Percentiles rank a stretch among this genome's conserved stretches.
Evolutionary conservation across 805 yeast genomes (phyloP).

Genomic region (Sugiyamaella valdiviana): DNA sequence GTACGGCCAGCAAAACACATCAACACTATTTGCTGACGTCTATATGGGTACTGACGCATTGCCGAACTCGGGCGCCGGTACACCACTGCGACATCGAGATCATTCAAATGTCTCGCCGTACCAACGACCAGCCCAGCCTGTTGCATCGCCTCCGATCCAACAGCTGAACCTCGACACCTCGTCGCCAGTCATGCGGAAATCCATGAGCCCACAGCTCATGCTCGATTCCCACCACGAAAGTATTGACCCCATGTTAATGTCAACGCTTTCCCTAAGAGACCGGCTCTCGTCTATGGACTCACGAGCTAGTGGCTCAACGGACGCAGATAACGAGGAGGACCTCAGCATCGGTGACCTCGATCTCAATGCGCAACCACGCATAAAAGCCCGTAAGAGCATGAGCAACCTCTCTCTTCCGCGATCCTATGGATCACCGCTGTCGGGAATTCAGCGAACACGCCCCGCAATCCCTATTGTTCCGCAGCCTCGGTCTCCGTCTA

Average conservation of each 20-base stretch:
- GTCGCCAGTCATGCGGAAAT: conserved; percentile 3
- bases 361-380: conserved; percentile 31
- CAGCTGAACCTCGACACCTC: conserved; percentile 6
- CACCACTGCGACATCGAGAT: background rate
- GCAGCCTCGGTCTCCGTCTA: conserved; percentile 41
- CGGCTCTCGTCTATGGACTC: background rate
- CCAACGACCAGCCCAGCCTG: conserved; percentile 13
- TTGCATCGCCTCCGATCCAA: conserved; percentile 4
- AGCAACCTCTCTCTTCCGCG: conserved; percentile 10
- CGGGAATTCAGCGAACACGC: conserved; percentile 13
- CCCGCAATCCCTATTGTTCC: background rate
- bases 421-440: conserved; percentile 17
- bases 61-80: conserved; percentile 26
- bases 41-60: conserved; percentile 38
- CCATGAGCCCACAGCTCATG: conserved; percentile 1
- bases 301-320: background rate
- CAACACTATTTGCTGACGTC: conserved; percentile 36
- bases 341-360: conserved; percentile 23
- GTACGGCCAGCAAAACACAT: conserved; percentile 16
- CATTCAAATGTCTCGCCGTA: conserved; percentile 15
- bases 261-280: background rate
- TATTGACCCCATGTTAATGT: background rate
- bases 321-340: background rate
- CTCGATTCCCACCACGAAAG: background rate
- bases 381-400: conserved; percentile 22